These are phyloP conservation scores for Tetrastigma voinierianum DNA, from an alignment of 164 flowering plant genomes.

Conservation along the genomic window DNA sequence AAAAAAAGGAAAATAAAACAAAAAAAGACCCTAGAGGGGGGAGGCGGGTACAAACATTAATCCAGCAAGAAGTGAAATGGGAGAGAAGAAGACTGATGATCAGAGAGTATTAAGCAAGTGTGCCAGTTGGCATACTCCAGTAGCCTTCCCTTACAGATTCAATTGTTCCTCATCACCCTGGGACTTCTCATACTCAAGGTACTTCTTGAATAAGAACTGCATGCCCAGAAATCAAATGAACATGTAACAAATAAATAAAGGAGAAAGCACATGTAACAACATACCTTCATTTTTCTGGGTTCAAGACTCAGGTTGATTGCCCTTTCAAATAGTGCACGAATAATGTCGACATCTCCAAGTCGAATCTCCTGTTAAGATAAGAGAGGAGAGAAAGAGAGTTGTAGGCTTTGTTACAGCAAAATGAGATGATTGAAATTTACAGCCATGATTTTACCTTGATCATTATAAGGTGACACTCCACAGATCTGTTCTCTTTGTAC, in stretches of 20 bases:
- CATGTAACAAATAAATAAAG: neutral
- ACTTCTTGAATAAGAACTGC: constrained; percentile 91
- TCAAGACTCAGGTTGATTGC: constrained; percentile 74
- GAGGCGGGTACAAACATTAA: too few relatives aligned
- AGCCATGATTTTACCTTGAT: constrained; percentile 57
- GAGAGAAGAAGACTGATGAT: too few relatives aligned
- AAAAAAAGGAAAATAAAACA: too few relatives aligned
- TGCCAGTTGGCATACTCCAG: constrained; percentile 69
- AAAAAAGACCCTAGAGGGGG: too few relatives aligned
- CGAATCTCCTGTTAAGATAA: constrained; percentile 65
- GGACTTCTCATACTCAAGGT: constrained; percentile 71
- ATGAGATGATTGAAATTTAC: neutral
- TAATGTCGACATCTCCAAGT: constrained; percentile 61
- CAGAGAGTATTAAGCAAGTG: constrained; percentile 23
- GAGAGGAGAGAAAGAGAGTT: neutral
- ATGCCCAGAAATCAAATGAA: neutral
- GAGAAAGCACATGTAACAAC: neutral
- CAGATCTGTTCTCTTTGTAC: constrained; percentile 85
- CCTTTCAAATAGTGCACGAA: constrained; percentile 82
- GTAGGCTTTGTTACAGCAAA: neutral
- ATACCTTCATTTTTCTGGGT: constrained; percentile 81
- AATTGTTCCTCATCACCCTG: constrained; percentile 64
- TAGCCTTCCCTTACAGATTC: constrained; percentile 71
- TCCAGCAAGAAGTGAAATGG: too few relatives aligned
- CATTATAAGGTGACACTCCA: constrained; percentile 92